Base-by-base conservation (phyloP, 495 filamentous ascomycete species). In the Darksidea phi region DNA sequence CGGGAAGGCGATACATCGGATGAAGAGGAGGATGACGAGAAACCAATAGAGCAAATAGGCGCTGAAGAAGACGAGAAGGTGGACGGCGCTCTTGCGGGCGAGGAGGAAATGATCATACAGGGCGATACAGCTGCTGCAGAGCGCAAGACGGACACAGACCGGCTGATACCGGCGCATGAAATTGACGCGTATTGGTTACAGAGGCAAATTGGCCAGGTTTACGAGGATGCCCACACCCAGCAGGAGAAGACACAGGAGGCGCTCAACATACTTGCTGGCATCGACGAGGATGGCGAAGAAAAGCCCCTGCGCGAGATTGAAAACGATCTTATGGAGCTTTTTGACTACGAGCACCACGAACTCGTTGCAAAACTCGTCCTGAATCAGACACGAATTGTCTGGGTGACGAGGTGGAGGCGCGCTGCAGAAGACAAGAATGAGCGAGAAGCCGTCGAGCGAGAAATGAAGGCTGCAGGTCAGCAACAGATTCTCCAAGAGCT, bases 121-220 rank as follows among this genome's bases (percentile, higher is more conserved):
- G 83, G 86, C 46, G 77, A 78, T 41, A 20, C 75, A 24, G 71
- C 67, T 12, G 48, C 74, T 66, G 73, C 76, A 15, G 72, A 68
- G 32, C 76, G 70, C 47, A 78, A 65, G 46, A 71, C 73, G 20
- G 54, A 82, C 55, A 81, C 85, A 41, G 86, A 88, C 62, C 79
- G 84, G 55, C 77, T 82, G 38, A 82, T 97, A 13, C 77, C 86
- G 37, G 90, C 88, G 37, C 83, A 88, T 54, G 89, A 96, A 54
- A 96, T 99, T 53, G 94, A 99, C 72, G 94, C 94, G 25, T 97
- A 89, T 74, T 99, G 94, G 94, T 75, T 99, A 28, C 94, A 97
- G 71, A 82, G 94, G 54, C 89, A 97, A 66, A 91, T 99, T 49
- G 91, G 93, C 47, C 73, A 79, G 13, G 79, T 96, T 20, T 97